Evolutionary conservation across 495 filamentous ascomycete genomes (phyloP), one percentile per base, ranked within the genome.

Genomic region (Talaromyces thailandensis): DNA sequence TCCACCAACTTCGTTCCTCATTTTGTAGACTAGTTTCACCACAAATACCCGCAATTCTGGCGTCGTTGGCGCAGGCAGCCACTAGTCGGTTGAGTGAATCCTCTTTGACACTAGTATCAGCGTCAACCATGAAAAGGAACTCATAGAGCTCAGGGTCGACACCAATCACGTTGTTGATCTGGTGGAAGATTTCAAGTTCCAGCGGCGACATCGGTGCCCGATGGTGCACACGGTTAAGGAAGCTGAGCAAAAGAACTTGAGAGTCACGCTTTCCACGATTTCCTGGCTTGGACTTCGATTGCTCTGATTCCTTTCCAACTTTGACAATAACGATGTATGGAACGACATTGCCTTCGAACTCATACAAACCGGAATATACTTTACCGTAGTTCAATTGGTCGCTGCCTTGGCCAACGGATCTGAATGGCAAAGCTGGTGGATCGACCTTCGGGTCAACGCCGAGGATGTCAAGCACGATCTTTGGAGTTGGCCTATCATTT

Each of bases 241-340:
- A 98, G 72, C 86, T 88, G 70, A 89, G 81, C 29, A 89, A 70
- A 60, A 91, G 73, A 62, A 98, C 88, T 74, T 98, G 94, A 16
- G 93, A 93, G 75, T 98, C 94, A 79, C 94, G 91, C 77, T 98
- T 98, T 70, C 94, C 94, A 73, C 94, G 89, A 76, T 98, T 98
- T 64, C 94, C 94, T 62, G 94, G 94, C 78, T 96, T 97, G 32
- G 92, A 75, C 75, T 93, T 96, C 68, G 75, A 79, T 68, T 95
- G 92, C 70, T 98, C 94, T 12, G 92, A 95, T 72, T 96, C 91
- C 76, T 96, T 97, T 74, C 94, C 94, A 35, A 96, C 86, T 77
- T 98, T 98, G 68, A 98, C 95, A 45, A 98, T 81, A 6, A 98
- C 94, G 11, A 98, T 75, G 69, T 96, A 98, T 2, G 94, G 94